A percentile compares a stretch with the other conserved stretches of the same genome.
Conservation (phyloP, 345 rosid genomes). For the Passiflora organensis region DNA sequence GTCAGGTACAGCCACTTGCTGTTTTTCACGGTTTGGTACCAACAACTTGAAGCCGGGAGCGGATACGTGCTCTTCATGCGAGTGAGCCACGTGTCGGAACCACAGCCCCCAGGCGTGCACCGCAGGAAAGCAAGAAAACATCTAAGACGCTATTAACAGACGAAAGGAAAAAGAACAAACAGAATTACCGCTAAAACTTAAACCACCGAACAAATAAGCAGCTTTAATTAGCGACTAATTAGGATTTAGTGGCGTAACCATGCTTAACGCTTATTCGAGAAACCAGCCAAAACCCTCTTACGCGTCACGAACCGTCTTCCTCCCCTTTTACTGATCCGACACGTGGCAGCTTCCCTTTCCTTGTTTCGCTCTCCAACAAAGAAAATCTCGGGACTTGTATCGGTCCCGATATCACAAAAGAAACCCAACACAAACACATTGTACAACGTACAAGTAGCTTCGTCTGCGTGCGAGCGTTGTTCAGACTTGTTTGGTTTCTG, state of each 20-base stretch:
- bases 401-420: background rate
- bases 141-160: conserved; percentile 3
- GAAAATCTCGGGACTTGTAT: background rate
- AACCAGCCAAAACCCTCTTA: conserved; percentile 16
- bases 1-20: background rate
- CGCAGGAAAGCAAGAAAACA: background rate
- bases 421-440: background rate
- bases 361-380: background rate
- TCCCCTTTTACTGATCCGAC: conserved; percentile 20
- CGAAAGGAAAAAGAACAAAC: background rate
- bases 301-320: conserved; percentile 28
- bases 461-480: too few relatives aligned
- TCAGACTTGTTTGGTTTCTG: too few relatives aligned
- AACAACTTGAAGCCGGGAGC: background rate
- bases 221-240: conserved; percentile 24
- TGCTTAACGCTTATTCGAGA: conserved; percentile 21
- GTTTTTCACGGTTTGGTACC: background rate
- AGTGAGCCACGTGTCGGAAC: conserved; percentile 16
- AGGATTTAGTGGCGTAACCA: conserved; percentile 27
- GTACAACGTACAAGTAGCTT: too few relatives aligned
- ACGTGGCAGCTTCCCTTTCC: conserved; percentile 30
- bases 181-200: conserved; percentile 27
- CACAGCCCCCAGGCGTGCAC: background rate
- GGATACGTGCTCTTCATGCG: conserved; percentile 18
- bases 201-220: background rate